A percentile compares a stretch with the other conserved stretches of the same genome.
Conservation (phyloP, 805 yeast genomes). For the Komagataella mondaviorum region DNA sequence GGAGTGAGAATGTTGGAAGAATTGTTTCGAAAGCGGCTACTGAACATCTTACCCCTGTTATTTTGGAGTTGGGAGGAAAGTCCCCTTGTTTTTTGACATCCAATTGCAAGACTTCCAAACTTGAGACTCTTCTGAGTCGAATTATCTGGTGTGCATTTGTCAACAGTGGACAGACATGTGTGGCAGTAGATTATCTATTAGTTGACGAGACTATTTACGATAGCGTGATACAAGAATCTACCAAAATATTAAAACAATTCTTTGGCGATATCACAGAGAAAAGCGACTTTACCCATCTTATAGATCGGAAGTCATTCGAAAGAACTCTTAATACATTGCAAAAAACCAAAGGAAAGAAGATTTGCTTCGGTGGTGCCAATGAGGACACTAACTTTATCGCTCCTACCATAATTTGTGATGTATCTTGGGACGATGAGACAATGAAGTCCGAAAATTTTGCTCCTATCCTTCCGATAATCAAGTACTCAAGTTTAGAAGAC, state of each 20-base stretch:
- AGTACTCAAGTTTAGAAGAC: slow-evolving; percentile 29
- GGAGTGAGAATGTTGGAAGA: slow-evolving; percentile 63
- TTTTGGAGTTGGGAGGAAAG: slow-evolving; percentile 87
- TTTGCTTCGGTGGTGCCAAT: slow-evolving; percentile 28
- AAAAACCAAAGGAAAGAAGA: slow-evolving; percentile 36
- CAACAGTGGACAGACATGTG: slow-evolving; percentile 87
- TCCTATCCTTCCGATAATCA: slow-evolving; percentile 68
- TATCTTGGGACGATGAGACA: slow-evolving; percentile 48
- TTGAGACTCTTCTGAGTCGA: slow-evolving; percentile 38
- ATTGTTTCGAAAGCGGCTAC: slow-evolving; percentile 74
- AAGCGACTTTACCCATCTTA: slow-evolving; percentile 44
- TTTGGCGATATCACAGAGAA: slow-evolving; percentile 25
- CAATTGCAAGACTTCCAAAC: slow-evolving; percentile 21
- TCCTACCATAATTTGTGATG: slow-evolving; percentile 63
- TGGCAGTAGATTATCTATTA: slow-evolving; percentile 73
- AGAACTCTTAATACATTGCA: slow-evolving; percentile 29
- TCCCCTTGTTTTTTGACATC: slow-evolving; percentile 67
- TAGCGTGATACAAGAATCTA: slow-evolving; percentile 29
- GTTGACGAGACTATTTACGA: slow-evolving; percentile 48
- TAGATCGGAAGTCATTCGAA: slow-evolving; percentile 38
- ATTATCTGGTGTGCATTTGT: slow-evolving; percentile 65
- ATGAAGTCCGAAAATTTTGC: slow-evolving; percentile 78
- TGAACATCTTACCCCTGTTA: slow-evolving; percentile 66
- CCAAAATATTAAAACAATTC: slow-evolving; percentile 26
- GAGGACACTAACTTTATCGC: slow-evolving; percentile 34